Conservation (phyloP, 345 rosid genomes). For the Schrenkiella parvula region DNA sequence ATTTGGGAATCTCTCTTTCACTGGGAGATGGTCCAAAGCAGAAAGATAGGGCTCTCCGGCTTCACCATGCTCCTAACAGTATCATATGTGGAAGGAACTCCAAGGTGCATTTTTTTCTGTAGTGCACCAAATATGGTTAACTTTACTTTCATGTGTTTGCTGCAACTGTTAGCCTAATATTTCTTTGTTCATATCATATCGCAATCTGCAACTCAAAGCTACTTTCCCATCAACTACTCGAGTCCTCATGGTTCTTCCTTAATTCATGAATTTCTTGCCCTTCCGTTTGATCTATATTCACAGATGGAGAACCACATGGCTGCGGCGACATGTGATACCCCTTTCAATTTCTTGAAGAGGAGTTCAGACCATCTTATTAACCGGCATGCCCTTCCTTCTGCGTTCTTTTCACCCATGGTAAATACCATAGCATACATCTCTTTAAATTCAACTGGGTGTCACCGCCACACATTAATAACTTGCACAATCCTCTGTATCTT, state of each 20-base stretch:
- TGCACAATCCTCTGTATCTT: conserved; percentile 9
- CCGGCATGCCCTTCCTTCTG: conserved; percentile 41
- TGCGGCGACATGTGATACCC: conserved; percentile 36
- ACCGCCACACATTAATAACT: background rate
- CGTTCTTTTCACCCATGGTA: conserved; percentile 60
- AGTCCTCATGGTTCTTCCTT: conserved; percentile 9
- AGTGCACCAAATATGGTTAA: conserved; percentile 3
- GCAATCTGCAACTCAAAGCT: conserved; percentile 2
- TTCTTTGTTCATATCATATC: background rate
- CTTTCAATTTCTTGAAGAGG: conserved; percentile 47
- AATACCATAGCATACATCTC: conserved; percentile 6
- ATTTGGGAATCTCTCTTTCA: conserved; percentile 76
- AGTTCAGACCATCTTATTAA: conserved; percentile 49
- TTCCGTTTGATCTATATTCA: conserved; percentile 22
- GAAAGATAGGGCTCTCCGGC: conserved; percentile 37
- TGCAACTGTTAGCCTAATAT: background rate
- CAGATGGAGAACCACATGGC: conserved; percentile 46
- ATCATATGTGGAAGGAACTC: conserved; percentile 37
- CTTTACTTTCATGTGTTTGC: conserved; percentile 10
- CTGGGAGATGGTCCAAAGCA: conserved; percentile 43
- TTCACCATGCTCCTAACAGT: conserved; percentile 38
- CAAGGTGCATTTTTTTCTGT: conserved; percentile 38
- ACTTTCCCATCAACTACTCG: background rate
- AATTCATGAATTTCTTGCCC: background rate
- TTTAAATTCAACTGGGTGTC: background rate